Evolutionary conservation across 2,329 filamentous ascomycete genomes (phyloP), one percentile per base, ranked within the genome.

Genomic region (Dactylellina drechsleri): DNA sequence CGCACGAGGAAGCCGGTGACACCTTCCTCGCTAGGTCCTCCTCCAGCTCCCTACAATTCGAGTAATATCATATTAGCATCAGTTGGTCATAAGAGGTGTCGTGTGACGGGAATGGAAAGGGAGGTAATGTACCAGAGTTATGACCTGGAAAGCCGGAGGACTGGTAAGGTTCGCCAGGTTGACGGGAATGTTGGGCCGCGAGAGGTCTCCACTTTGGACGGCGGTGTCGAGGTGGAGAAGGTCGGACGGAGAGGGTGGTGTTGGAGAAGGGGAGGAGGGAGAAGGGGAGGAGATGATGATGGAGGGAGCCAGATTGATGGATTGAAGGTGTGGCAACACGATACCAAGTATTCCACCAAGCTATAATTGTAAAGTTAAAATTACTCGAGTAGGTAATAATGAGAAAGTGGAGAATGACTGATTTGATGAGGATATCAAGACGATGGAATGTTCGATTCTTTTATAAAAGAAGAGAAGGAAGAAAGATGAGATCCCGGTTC

Each of bases 1-100:
- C 94, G 90, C 54, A 98, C 92, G 18, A 99, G 87, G 70, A 98
- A 89, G 1, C 93, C 92, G 0, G 94, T 97, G 23, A 92, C 91
- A 81, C 93, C 95, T 82, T 92, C 90, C 85, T 99, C 95, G 79
- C 88, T 87, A 36, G 95, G 95, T 61, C 95, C 95, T 71, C 95
- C 95, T 59, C 92, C 92, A 53, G 92, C 89, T 77, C 95, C 95
- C 70, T 74, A 26, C 31, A 53, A 43, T 28, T 10, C 36, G 18
- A 49, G 28, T 6, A 49, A 49, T 28, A 20, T 62, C 31, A 36
- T 36, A 41, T 71, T 60, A 65, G 60, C 54, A 54, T 15, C 43
- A 2, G 41, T 49, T 28, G 13, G 20, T 26, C 43, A n/a, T 12
- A 23, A 62, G 23, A 23, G 36, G 57, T 15, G 43, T 66, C 70